These are phyloP conservation scores for Talaromyces sp. DNA, from an alignment of 2,329 filamentous ascomycete species.

Conservation along the genomic window DNA sequence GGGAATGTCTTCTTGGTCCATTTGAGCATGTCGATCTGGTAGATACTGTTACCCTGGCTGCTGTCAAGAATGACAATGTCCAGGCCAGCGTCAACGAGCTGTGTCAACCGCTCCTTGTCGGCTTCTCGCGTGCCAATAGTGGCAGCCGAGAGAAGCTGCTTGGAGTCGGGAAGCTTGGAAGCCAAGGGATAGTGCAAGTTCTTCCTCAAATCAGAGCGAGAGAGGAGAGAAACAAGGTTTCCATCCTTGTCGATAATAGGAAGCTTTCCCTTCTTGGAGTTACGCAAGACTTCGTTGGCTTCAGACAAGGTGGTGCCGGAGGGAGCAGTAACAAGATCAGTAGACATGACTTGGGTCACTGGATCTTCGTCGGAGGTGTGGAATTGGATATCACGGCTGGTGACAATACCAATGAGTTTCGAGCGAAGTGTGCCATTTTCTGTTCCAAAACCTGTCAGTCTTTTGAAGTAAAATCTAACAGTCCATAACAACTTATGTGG, in stretches of 20 bases:
- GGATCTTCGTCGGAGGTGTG: slow-evolving; percentile 68
- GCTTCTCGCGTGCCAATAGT: slow-evolving; percentile 92
- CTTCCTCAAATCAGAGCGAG: slow-evolving; percentile 94
- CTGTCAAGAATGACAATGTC: slow-evolving; percentile 95
- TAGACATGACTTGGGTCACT: slow-evolving; percentile 91
- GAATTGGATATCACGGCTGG: slow-evolving; percentile 97
- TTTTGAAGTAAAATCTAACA: neutral
- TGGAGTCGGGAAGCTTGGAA: slow-evolving; percentile 92
- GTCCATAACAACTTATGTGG: slow-evolving; percentile 1
- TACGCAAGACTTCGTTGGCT: slow-evolving; percentile 87
- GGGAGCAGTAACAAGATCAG: slow-evolving; percentile 81
- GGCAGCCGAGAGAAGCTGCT: slow-evolving; percentile 93
- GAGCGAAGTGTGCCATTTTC: slow-evolving; percentile 90
- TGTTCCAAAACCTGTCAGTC: slow-evolving; percentile 38
- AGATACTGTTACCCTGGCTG: slow-evolving; percentile 97
- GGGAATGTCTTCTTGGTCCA: slow-evolving; percentile 88
- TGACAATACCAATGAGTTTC: slow-evolving; percentile 95
- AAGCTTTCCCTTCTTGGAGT: slow-evolving; percentile 98
- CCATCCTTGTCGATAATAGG: slow-evolving; percentile 80
- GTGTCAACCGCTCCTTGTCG: slow-evolving; percentile 80
- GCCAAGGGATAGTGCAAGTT: slow-evolving; percentile 95
- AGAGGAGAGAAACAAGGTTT: slow-evolving; percentile 88
- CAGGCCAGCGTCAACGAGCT: slow-evolving; percentile 88
- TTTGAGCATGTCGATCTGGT: slow-evolving; percentile 97
- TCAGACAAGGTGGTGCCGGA: slow-evolving; percentile 78